Conservation (phyloP, 495 filamentous ascomycete species). For the Pseudevernia furfuracea region DNA sequence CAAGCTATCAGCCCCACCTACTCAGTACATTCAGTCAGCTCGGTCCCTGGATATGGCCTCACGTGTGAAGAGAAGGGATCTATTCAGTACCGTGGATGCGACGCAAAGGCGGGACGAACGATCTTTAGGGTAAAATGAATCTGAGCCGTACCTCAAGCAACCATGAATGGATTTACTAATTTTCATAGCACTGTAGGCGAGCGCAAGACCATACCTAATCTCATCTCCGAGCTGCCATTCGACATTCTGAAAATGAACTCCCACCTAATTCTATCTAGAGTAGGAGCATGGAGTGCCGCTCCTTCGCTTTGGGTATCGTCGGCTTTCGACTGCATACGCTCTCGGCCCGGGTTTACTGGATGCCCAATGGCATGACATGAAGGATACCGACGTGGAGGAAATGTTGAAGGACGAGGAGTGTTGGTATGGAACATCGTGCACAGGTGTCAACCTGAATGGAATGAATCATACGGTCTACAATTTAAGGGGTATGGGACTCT, state of each 20-base stretch:
- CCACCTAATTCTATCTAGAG: not conserved
- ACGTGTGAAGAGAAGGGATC: slow-evolving; percentile 3
- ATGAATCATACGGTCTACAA: not conserved
- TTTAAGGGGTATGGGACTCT: not conserved
- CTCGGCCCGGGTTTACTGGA: not conserved
- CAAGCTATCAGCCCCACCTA: not conserved
- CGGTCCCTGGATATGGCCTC: not conserved
- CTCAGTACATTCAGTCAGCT: not conserved
- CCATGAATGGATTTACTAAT: not conserved
- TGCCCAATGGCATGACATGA: not conserved
- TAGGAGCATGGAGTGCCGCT: not conserved
- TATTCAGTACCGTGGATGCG: not conserved
- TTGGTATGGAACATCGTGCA: not conserved
- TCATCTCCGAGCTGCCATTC: slow-evolving; percentile 1
- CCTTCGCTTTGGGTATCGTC: not conserved
- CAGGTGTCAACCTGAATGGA: not conserved
- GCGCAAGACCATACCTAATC: not conserved
- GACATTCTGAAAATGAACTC: not conserved
- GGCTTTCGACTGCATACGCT: not conserved
- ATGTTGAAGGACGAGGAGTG: not conserved
- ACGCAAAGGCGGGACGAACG: not conserved
- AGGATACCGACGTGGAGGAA: not conserved
- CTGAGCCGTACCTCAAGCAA: slow-evolving; percentile 1
- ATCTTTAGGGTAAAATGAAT: slow-evolving; percentile 1
- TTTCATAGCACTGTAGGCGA: not conserved